Conservation (phyloP, 495 filamentous ascomycete genomes). For the Podospora anserina region DNA sequence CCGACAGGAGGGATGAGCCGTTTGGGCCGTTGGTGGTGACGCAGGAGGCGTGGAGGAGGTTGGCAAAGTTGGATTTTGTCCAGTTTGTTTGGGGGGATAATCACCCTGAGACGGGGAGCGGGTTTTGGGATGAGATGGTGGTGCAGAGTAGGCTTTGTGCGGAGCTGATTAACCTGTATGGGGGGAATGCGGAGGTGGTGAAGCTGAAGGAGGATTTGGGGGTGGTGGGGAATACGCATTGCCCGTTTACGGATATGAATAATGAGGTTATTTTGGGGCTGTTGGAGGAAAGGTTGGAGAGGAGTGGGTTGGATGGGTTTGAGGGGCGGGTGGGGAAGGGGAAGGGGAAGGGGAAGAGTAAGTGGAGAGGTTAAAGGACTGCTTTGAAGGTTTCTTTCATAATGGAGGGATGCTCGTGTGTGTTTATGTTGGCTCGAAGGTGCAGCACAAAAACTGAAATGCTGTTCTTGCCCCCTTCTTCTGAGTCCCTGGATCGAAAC, state of each 20-base stretch:
- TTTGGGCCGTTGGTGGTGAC: constrained; percentile 4
- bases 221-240: background rate
- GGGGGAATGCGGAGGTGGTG: constrained; percentile 3
- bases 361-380: too few relatives aligned
- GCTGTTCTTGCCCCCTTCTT: too few relatives aligned
- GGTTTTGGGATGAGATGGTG: background rate
- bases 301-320: background rate
- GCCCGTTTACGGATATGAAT: background rate
- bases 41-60: background rate
- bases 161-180: background rate
- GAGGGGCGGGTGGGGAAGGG: background rate
- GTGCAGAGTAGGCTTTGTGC: background rate
- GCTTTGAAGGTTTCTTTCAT: too few relatives aligned
- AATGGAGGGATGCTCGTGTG: too few relatives aligned
- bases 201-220: background rate
- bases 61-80: background rate
- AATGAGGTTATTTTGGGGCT: background rate
- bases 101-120: background rate
- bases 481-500: too few relatives aligned
- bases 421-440: too few relatives aligned
- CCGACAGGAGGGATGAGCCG: background rate
- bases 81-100: constrained; percentile 3
- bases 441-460: too few relatives aligned
- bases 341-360: background rate
- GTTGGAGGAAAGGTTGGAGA: background rate